Percentiles rank a stretch among this genome's conserved stretches.
Conservation (phyloP, 2,329 filamentous ascomycete genomes). For the Coniochaeta hoffmannii region DNA sequence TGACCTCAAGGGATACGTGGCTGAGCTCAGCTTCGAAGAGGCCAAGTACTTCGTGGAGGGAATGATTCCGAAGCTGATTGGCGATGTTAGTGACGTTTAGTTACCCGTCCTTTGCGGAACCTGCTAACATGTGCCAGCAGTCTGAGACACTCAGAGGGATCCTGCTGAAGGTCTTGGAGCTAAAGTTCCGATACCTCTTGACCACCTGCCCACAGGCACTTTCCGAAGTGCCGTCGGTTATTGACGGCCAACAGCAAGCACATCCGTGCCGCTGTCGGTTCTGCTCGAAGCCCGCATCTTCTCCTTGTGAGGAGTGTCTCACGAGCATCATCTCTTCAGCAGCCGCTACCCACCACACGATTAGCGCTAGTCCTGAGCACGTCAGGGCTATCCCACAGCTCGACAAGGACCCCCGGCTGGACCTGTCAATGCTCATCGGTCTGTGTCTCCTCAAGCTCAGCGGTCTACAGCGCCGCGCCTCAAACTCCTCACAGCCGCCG, state of each 20-base stretch:
- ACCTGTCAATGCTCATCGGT: constrained; percentile 23
- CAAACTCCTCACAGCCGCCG: constrained; percentile 8
- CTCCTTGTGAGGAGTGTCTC: constrained; percentile 13
- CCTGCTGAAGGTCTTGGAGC: constrained; percentile 24
- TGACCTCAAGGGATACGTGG: constrained; percentile 37
- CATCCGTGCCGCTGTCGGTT: constrained; percentile 14
- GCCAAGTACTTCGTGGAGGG: constrained; percentile 30
- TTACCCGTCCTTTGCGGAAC: not conserved
- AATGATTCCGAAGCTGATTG: constrained; percentile 24
- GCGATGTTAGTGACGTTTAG: constrained; percentile 18
- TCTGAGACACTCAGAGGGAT: constrained; percentile 10
- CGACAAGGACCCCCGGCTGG: constrained; percentile 24
- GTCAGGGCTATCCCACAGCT: constrained; percentile 14
- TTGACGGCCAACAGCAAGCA: constrained; percentile 12
- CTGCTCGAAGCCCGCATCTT: constrained; percentile 12
- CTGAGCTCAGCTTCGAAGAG: constrained; percentile 32
- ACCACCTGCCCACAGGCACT: constrained; percentile 29
- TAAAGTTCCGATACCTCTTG: constrained; percentile 37
- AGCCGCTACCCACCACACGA: constrained; percentile 12
- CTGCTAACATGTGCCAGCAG: constrained; percentile 8
- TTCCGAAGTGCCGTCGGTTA: constrained; percentile 14
- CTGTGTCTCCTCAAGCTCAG: constrained; percentile 22
- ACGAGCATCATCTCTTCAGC: constrained; percentile 15
- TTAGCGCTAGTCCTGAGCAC: constrained; percentile 14
- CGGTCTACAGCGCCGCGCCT: constrained; percentile 12